Evolutionary conservation across 1,284 basidiomycete genomes (phyloP).

Genomic region (Apiotrichum gracile): DNA sequence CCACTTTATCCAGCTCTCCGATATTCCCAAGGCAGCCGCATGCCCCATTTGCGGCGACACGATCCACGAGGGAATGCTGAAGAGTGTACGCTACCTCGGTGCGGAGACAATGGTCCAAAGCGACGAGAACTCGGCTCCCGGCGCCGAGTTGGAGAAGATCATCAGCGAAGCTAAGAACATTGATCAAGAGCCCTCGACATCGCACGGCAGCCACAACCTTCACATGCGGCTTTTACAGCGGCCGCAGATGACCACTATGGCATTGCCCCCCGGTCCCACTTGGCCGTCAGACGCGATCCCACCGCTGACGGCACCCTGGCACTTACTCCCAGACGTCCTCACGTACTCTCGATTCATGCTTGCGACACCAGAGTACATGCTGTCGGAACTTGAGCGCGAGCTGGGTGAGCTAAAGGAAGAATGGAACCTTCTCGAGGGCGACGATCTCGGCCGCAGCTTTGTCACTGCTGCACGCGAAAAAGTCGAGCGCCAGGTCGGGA

Average conservation of each 20-base stretch:
- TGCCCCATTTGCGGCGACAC: constrained; percentile 97
- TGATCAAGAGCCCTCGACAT: constrained; percentile 30
- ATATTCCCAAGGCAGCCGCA: constrained; percentile 72
- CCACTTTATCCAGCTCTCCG: constrained; percentile 80
- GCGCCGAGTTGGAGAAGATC: constrained; percentile 2
- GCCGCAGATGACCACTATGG: constrained; percentile 91
- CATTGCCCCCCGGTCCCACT: constrained; percentile 79
- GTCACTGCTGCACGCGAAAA: constrained; percentile 71
- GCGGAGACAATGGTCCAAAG: constrained; percentile 37
- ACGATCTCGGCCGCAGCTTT: constrained; percentile 72
- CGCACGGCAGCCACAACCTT: constrained; percentile 44
- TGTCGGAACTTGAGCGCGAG: constrained; percentile 66
- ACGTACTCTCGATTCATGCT: constrained; percentile 92
- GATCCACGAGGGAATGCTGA: constrained; percentile 82
- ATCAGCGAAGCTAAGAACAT: constrained; percentile 42
- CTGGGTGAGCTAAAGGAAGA: constrained; percentile 58
- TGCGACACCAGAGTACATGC: constrained; percentile 78
- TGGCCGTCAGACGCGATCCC: constrained; percentile 93
- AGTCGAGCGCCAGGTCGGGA: constrained; percentile 68
- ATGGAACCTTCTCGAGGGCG: constrained; percentile 59
- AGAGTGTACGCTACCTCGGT: constrained; percentile 64
- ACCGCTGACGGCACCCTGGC: constrained; percentile 79
- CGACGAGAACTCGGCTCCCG: constrained; percentile 1
- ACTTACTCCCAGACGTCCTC: constrained; percentile 90
- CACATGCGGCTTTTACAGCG: constrained; percentile 87